Base-by-base conservation (phyloP, 2,329 filamentous ascomycete genomes). In the Parasarocladium wereldwijsianum region DNA sequence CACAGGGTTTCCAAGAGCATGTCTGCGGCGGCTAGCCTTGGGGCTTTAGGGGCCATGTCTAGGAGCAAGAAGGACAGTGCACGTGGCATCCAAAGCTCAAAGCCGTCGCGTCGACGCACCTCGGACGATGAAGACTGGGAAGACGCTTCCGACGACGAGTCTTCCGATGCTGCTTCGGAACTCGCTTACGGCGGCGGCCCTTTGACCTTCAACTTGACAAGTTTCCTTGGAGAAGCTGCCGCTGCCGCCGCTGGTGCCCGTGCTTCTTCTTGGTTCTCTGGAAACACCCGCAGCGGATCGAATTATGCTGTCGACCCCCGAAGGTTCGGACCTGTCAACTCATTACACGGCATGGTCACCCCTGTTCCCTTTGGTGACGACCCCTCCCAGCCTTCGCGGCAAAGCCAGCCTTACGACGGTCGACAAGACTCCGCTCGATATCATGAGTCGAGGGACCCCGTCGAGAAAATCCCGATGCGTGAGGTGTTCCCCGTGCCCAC, bases 401-500 rank as follows among this genome's bases (percentile, higher is more conserved):
- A 26, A 10, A 22, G 17, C 14, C 19, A 23, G 5, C 19, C 22
- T 17, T 27, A 30, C 11, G 28, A 30, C 13, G 13, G 19, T 5
- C 16, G 28, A 9, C 4, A 21, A n/a, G n/a, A n/a, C n/a, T n/a
- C n/a, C n/a, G n/a, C n/a, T n/a, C n/a, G n/a, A n/a, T n/a, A n/a
- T n/a, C n/a, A n/a, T 9, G 8, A 17, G 20, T 19, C 24, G 5
- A 9, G 14, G 5, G 21, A 23, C 9, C 24, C 28, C 8, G 20
- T 24, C 19, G 18, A 29, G 6, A 41, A 38, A 24, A 40, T 39
- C 12, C 45, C 48, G 6, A 55, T 82, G 52, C 73, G 76, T 42
- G 63, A 69, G 17, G 67, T 83, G 19, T 76, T 75, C 40, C 71
- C 81, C 6, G 55, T 76, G 18, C 68, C 76, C 4, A 76, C 76